phyloP scores from a whole-genome alignment of 306 rosid genomes.

The Benincasa hispida region DNA sequence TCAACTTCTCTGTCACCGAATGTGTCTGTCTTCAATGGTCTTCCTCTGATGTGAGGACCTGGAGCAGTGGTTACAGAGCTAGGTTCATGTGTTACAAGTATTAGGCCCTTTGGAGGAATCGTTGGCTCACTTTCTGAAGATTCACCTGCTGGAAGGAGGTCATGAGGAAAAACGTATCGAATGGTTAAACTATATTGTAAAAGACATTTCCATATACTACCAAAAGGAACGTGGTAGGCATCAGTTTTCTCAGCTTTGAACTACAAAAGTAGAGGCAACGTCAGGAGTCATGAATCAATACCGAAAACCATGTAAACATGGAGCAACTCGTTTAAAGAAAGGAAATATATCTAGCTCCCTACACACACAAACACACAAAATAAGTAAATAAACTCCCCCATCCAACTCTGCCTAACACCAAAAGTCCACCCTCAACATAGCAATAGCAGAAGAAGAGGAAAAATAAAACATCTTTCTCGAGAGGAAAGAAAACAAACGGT shows the following conservation, averaged over 20 bases:
- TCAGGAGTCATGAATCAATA: background rate
- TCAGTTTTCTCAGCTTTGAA: background rate
- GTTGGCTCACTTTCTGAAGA: constrained; percentile 29
- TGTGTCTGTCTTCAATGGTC: constrained; percentile 64
- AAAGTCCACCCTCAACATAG: background rate
- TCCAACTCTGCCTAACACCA: background rate
- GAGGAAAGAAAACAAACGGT: background rate
- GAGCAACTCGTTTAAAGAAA: too few relatives aligned
- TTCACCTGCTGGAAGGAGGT: constrained; percentile 27
- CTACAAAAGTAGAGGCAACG: background rate
- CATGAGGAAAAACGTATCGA: constrained; percentile 4
- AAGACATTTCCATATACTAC: background rate
- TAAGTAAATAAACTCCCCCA: background rate
- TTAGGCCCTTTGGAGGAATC: constrained; percentile 53
- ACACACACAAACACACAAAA: too few relatives aligned
- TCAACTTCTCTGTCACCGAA: constrained; percentile 86
- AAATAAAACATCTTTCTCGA: background rate
- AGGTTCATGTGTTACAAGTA: constrained; percentile 81
- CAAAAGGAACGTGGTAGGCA: background rate
- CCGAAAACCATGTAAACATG: background rate
- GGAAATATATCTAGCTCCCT: too few relatives aligned
- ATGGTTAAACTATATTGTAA: background rate
- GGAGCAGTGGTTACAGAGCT: constrained; percentile 52
- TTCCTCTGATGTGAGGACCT: constrained; percentile 95
- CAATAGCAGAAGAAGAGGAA: background rate